Conservation (phyloP, 2,329 filamentous ascomycete genomes). For the Colletotrichum lini region DNA sequence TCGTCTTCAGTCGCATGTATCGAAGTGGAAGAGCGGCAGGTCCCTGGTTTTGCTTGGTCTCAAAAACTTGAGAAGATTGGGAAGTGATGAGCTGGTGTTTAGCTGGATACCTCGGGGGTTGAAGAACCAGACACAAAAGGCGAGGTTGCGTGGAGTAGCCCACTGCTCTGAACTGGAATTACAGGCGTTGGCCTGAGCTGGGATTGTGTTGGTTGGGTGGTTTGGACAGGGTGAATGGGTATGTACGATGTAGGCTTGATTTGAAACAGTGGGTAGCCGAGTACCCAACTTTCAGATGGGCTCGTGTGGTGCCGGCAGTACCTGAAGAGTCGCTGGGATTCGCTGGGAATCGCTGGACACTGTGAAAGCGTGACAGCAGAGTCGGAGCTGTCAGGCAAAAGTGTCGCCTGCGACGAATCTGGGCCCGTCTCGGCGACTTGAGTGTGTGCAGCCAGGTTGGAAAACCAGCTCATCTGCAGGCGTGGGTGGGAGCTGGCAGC, state of each 20-base stretch:
- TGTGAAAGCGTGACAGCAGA: constrained; percentile 1
- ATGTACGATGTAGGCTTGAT: neutral
- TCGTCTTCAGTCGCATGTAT: neutral
- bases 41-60: constrained; percentile 2
- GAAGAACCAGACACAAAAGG: neutral
- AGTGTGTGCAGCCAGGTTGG: neutral
- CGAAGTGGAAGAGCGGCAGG: constrained; percentile 5
- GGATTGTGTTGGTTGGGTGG: neutral
- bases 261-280: neutral
- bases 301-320: neutral
- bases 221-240: neutral
- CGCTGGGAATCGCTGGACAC: neutral
- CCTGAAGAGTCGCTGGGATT: neutral
- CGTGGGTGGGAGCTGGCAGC: neutral
- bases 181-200: neutral
- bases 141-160: neutral
- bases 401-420: neutral
- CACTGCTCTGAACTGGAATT: neutral
- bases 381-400: constrained; percentile 18
- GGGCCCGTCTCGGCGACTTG: neutral
- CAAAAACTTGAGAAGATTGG: neutral
- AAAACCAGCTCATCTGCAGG: constrained; percentile 10
- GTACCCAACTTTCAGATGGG: neutral
- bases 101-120: neutral
- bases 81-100: neutral